A percentile compares a stretch with the other conserved stretches of the same genome.
Conservation (phyloP, 176 grass and related monocot species). For the Oryza glumipatula region DNA sequence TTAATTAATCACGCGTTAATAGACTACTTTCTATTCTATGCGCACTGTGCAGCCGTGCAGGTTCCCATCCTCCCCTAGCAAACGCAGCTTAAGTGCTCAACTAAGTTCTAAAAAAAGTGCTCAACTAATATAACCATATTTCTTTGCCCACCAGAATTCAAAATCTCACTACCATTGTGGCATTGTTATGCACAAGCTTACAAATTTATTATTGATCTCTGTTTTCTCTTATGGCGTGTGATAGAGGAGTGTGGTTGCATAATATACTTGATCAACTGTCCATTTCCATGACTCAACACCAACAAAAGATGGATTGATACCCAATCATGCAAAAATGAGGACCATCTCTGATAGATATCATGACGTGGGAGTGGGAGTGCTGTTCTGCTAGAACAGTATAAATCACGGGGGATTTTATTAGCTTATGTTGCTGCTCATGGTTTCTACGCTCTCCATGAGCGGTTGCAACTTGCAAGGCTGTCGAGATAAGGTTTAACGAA, state of each 20-base stretch:
- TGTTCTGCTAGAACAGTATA: background rate
- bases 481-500: background rate
- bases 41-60: too few species aligned
- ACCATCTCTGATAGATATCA: background rate
- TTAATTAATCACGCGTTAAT: too few species aligned
- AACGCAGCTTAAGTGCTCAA: too few species aligned
- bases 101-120: too few species aligned
- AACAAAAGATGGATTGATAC: background rate
- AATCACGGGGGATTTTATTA: background rate
- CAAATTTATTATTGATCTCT: background rate
- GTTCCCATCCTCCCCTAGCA: too few species aligned
- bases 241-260: background rate
- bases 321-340: background rate
- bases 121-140: background rate
- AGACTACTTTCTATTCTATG: fast-evolving
- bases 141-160: background rate
- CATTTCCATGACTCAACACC: background rate
- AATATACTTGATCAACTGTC: background rate
- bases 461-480: slow-evolving; percentile 2
- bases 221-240: background rate
- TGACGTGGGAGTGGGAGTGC: background rate
- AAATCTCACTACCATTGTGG: background rate
- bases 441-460: background rate
- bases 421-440: background rate
- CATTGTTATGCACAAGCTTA: background rate